phyloP scores from a whole-genome alignment of 441 rosid species.

The Euphorbia corollata region DNA sequence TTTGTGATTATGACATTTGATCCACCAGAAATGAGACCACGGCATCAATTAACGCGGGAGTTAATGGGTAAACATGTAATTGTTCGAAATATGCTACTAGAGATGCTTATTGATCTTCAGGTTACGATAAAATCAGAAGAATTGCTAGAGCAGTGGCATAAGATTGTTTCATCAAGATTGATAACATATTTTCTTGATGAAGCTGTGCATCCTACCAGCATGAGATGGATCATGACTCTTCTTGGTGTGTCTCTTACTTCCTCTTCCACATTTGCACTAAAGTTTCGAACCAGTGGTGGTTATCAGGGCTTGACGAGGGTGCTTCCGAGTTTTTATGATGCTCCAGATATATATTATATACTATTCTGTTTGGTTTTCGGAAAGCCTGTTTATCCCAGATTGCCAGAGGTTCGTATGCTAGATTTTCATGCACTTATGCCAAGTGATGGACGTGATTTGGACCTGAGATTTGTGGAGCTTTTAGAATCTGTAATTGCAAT shows the following conservation, averaged over 20 bases:
- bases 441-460: slow-evolving; percentile 70
- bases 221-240: slow-evolving; percentile 99
- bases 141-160: slow-evolving; percentile 99
- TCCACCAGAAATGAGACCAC: slow-evolving; percentile 84
- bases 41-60: slow-evolving; percentile 65
- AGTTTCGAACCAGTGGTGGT: slow-evolving; percentile 95
- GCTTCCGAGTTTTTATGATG: slow-evolving; percentile 95
- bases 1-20: slow-evolving; percentile 98
- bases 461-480: slow-evolving; percentile 87
- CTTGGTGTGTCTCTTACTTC: slow-evolving; percentile 94
- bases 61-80: slow-evolving; percentile 98
- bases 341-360: slow-evolving; percentile 97
- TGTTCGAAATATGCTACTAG: slow-evolving; percentile 97
- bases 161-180: slow-evolving; percentile 94
- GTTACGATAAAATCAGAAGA: slow-evolving; percentile 96
- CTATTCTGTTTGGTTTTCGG: slow-evolving; percentile 94
- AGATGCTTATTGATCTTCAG: slow-evolving; percentile 99
- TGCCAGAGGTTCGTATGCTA: slow-evolving; percentile 99
- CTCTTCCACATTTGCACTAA: slow-evolving; percentile 90
- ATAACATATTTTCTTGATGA: slow-evolving; percentile 97
- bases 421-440: slow-evolving; percentile 99
- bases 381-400: slow-evolving; percentile 94
- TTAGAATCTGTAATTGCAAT: slow-evolving; percentile 89
- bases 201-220: slow-evolving; percentile 99
- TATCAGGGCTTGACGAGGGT: slow-evolving; percentile 87